Conservation (phyloP, 768 basidiomycete species). For the Amanita polypyramis region DNA sequence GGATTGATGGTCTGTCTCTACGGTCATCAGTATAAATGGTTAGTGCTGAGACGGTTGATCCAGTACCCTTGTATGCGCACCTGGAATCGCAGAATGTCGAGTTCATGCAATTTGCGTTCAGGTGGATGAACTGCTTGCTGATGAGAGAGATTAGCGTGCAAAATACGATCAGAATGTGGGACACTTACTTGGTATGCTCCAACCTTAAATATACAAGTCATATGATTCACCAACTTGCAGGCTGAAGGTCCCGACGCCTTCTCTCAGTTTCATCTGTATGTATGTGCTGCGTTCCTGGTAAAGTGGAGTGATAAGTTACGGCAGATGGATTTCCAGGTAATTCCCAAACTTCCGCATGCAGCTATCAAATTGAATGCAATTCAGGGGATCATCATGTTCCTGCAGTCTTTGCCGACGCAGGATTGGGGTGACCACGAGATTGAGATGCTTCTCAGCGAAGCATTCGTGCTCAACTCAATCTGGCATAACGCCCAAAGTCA, state of each 20-base stretch:
- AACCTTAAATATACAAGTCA: neutral
- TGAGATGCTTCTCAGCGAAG: slow-evolving; percentile 90
- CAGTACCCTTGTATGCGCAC: slow-evolving; percentile 82
- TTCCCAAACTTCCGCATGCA: slow-evolving; percentile 12
- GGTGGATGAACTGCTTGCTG: slow-evolving; percentile 99
- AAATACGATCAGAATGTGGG: slow-evolving; percentile 99
- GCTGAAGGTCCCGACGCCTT: slow-evolving; percentile 97
- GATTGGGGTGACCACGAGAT: slow-evolving; percentile 95
- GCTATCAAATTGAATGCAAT: neutral
- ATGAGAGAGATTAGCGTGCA: slow-evolving; percentile 97
- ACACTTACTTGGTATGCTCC: slow-evolving; percentile 84
- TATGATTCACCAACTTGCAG: slow-evolving; percentile 28
- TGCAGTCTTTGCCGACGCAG: slow-evolving; percentile 87
- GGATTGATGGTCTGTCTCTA: slow-evolving; percentile 60
- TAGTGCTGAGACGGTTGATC: slow-evolving; percentile 5
- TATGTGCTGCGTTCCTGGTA: slow-evolving; percentile 94
- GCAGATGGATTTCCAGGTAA: slow-evolving; percentile 97
- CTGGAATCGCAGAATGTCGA: slow-evolving; percentile 88
- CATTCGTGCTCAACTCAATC: slow-evolving; percentile 86
- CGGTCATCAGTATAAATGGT: slow-evolving; percentile 2
- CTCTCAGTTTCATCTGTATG: slow-evolving; percentile 97
- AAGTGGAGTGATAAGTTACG: slow-evolving; percentile 90
- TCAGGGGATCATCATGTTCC: slow-evolving; percentile 98
- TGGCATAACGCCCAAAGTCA: slow-evolving; percentile 93
- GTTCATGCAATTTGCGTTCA: slow-evolving; percentile 99